Conservation (phyloP, 176 grass and related monocot genomes). For the Aegilops sharonensis region DNA sequence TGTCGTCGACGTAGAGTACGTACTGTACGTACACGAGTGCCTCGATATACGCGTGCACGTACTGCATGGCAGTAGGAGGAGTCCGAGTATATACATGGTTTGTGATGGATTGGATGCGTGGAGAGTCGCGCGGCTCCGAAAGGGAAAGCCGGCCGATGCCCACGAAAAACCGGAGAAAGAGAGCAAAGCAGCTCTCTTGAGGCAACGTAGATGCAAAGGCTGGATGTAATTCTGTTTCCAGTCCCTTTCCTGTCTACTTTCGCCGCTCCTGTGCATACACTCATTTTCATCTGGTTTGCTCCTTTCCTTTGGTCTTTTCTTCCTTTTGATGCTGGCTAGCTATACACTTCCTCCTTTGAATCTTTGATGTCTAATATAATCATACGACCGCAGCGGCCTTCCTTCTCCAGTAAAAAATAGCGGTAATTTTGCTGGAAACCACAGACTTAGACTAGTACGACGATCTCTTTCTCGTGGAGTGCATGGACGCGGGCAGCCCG, state of each 20-base stretch:
- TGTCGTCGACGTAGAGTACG: too few relatives aligned
- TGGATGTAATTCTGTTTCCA: background rate
- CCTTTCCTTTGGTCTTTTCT: background rate
- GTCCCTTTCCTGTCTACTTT: background rate
- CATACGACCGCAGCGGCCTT: background rate
- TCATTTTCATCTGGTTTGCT: constrained; percentile 6
- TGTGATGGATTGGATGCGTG: background rate
- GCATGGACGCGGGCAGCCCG: too few relatives aligned
- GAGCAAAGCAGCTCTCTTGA: background rate
- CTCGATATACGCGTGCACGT: background rate
- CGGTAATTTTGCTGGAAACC: background rate
- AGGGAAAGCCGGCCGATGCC: background rate
- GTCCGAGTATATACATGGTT: background rate
- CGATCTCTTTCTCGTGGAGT: too few relatives aligned
- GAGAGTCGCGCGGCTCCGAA: background rate
- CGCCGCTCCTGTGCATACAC: background rate
- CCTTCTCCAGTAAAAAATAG: too few relatives aligned
- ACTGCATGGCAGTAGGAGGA: background rate
- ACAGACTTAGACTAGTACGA: too few relatives aligned
- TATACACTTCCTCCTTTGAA: background rate
- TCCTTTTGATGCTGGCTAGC: background rate
- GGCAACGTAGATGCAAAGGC: background rate
- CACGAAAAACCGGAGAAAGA: constrained; percentile 10
- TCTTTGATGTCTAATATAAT: background rate
- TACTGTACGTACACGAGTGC: background rate